Evolutionary conservation across 768 basidiomycete species (phyloP).

Genomic region (Coprinopsis cinerea): DNA sequence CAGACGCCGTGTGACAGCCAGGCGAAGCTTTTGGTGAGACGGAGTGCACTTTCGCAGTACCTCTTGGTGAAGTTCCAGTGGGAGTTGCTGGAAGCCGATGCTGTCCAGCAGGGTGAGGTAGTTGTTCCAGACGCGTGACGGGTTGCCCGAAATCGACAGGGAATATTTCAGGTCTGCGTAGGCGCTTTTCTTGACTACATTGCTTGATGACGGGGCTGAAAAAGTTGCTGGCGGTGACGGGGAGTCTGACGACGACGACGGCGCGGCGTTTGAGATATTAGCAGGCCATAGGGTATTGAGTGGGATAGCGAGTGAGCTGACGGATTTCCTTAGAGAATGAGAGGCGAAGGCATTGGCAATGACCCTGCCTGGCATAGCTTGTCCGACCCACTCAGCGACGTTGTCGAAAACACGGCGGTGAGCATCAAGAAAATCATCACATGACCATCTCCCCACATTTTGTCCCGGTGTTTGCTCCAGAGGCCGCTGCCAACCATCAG

Average conservation of each 20-base stretch:
- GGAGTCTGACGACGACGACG: neutral
- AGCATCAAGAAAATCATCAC: conserved; percentile 6
- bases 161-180: conserved; percentile 23
- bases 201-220: neutral
- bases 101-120: conserved; percentile 54
- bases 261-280: neutral
- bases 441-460: too few species aligned
- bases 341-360: conserved; percentile 5
- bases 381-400: neutral
- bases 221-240: neutral
- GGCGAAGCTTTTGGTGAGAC: conserved; percentile 38
- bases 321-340: conserved; percentile 1
- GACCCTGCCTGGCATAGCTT: conserved; percentile 8
- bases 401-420: conserved; percentile 4
- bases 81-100: conserved; percentile 43
- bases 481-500: neutral
- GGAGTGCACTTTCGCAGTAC: conserved; percentile 66
- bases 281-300: neutral
- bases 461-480: neutral
- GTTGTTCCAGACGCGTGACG: conserved; percentile 55
- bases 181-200: neutral
- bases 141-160: conserved; percentile 30
- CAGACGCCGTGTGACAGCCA: conserved; percentile 35
- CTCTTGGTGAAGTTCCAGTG: conserved; percentile 60
- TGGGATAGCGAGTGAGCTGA: neutral